Base-by-base conservation (phyloP, 306 rosid species). In the Vicia sativa region DNA sequence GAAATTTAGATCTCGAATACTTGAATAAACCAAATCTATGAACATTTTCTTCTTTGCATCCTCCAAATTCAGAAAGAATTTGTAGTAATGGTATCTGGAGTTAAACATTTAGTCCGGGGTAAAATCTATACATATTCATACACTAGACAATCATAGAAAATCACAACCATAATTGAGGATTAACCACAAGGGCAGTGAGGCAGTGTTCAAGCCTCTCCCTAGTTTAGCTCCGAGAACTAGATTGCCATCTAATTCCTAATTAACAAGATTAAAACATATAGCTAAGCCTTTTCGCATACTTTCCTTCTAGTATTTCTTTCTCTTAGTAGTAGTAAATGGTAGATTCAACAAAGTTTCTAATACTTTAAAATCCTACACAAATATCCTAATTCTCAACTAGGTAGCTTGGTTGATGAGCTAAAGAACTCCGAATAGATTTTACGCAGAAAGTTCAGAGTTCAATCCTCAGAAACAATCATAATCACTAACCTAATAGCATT, bases 321-420 rank as follows among this genome's bases (percentile, higher is more conserved):
- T 18, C 31, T 19, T 52, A 10, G 58, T 9, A 50, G 57, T 3
- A 49, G 25, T 18, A 18, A 49, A 49, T 50, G 7, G 28, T 50
- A 50, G 2, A 28, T 9, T 52, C 58, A 52, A 52, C 58, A 52
- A 21, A 52, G 31, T 52, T 52, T 19, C 58, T 52, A 52, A 52
- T 49, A 49, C 8, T 49, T 49, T 9, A 49, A 26, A 49, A 49
- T 21, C 23, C 1, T 21, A 21, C 2, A 21, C 23, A 21, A 21
- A 21, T 21, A 21, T 21, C 23, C 23, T 21, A 21, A 21, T 21
- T 21, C 23, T 21, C 23, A 21, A 21, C 23, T 21, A 21, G 23
- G 23, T 21, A 21, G 2, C 23, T 21, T 21, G 23, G 23, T 2
- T 21, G 23, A 21, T 21, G 23, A 21, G 8, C 34, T 25, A 53